Evolutionary conservation across 768 basidiomycete species (phyloP).

Genomic region (Austroboletus eburneus): DNA sequence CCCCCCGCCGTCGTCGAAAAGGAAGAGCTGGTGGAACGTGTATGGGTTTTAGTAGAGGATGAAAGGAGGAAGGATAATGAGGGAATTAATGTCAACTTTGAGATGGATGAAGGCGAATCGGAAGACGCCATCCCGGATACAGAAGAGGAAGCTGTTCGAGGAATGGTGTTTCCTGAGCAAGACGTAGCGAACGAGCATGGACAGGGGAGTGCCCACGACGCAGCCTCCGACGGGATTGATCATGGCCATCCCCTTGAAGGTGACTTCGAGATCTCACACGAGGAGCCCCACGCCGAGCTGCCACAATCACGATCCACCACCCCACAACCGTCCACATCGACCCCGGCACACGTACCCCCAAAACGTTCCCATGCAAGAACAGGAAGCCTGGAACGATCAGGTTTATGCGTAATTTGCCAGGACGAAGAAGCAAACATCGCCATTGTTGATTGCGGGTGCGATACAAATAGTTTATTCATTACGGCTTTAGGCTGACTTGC

Average conservation of each 20-base stretch:
- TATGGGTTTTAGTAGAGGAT: slow-evolving; percentile 55
- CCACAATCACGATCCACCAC: slow-evolving; percentile 7
- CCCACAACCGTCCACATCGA: slow-evolving; percentile 14
- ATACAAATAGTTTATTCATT: slow-evolving; percentile 12
- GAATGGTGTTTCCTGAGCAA: slow-evolving; percentile 15
- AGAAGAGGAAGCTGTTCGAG: slow-evolving; percentile 15
- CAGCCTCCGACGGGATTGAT: neutral
- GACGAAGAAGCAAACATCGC: slow-evolving; percentile 94
- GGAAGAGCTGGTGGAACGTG: slow-evolving; percentile 72
- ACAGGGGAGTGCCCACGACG: neutral
- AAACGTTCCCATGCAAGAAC: slow-evolving; percentile 30
- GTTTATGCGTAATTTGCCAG: slow-evolving; percentile 89
- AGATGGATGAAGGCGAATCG: slow-evolving; percentile 29
- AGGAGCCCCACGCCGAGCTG: slow-evolving; percentile 2
- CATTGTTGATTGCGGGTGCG: slow-evolving; percentile 90
- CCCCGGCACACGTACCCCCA: slow-evolving; percentile 27
- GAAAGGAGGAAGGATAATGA: slow-evolving; percentile 54
- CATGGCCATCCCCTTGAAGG: neutral
- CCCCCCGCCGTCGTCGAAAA: slow-evolving; percentile 69
- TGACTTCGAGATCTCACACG: slow-evolving; percentile 4
- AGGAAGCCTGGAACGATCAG: slow-evolving; percentile 51
- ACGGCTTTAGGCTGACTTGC: neutral
- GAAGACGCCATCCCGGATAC: slow-evolving; percentile 17
- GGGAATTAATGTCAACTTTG: slow-evolving; percentile 21
- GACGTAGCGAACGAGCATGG: slow-evolving; percentile 2